Percentiles rank a stretch among this genome's conserved stretches.
These are phyloP conservation scores for Osmozyma mogii DNA, from an alignment of 805 yeast genomes.

Conservation along the genomic window DNA sequence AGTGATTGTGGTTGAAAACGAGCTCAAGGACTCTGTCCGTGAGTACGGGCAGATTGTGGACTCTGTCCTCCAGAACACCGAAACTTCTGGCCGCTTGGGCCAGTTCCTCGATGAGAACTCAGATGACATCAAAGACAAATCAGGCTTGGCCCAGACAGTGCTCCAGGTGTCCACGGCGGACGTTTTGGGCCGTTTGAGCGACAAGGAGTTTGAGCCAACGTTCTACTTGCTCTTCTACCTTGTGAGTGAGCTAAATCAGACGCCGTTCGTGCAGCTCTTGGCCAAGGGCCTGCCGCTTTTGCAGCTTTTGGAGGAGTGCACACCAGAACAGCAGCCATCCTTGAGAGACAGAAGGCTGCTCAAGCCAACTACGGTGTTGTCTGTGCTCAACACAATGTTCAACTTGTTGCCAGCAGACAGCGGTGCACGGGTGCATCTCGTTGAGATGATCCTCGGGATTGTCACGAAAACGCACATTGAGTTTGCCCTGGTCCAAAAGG, in stretches of 20 bases:
- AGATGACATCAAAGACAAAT: conserved; percentile 20
- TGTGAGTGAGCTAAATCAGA: conserved; percentile 22
- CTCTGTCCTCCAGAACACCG: conserved; percentile 19
- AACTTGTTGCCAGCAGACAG: conserved; percentile 32
- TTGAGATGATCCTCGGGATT: conserved; percentile 25
- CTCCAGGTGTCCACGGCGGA: conserved; percentile 21
- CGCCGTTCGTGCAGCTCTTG: conserved; percentile 17
- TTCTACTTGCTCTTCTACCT: conserved; percentile 33
- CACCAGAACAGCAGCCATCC: conserved; percentile 30
- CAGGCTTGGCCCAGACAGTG: conserved; percentile 20
- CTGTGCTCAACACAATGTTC: conserved; percentile 33
- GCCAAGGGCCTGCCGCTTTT: conserved; percentile 18
- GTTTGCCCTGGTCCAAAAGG: conserved; percentile 25
- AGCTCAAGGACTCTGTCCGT: conserved; percentile 30
- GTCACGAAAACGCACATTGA: conserved; percentile 22
- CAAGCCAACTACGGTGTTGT: conserved; percentile 33
- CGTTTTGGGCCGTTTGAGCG: conserved; percentile 27
- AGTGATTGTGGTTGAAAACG: conserved; percentile 37
- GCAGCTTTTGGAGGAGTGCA: conserved; percentile 21
- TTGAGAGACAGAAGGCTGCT: conserved; percentile 38
- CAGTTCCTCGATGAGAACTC: conserved; percentile 14
- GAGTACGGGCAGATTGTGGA: conserved; percentile 35
- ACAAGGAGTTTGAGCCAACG: conserved; percentile 39
- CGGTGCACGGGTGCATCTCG: conserved; percentile 21
- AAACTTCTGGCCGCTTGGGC: conserved; percentile 20